Base-by-base conservation (phyloP, 768 basidiomycete species). In the Sistotremastrum niveocremeum region DNA sequence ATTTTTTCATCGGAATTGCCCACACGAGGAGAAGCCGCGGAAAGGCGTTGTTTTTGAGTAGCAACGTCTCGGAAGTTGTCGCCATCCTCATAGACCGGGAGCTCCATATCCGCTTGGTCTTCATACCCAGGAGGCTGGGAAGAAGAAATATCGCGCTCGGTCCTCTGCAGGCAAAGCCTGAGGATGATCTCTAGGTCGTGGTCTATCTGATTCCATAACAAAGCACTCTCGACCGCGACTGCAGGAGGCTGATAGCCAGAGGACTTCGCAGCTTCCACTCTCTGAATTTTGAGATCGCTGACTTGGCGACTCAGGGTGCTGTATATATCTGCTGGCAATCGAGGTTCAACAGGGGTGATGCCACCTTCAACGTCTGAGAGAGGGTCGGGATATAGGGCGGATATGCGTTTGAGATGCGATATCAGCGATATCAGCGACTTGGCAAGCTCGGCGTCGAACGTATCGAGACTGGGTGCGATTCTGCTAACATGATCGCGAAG, bases 151-250 rank as follows among this genome's bases (percentile, higher is more conserved):
- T 42, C 20, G 20, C 20, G 37, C 10, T 71, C 69, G 3, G 72
- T 67, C 12, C 77, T 77, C 47, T 76, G 73, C 51, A 70, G 76
- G 58, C 83, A 85, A 56, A 88, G 68, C 3, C 71, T 60, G 0
- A 79, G 68, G 10, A 90, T 74, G 10, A 62, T 65, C 52, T 87
- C 87, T 2, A 89, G 70, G 42, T 87, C 74, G 43, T 76, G 69
- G 52, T 87, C 84, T 32, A 90, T 78, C 34, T 72, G 68, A 3
- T 74, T 65, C 86, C 87, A 91, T 0, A 91, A 63, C 8, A 87
- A 65, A 1, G 81, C 71, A 1, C 70, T 63, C 55, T 83, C 78
- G 2, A 82, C 74, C 7, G 57, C 68, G 34, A 70, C 64, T 8
- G 66, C 65, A 3, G 77, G 76, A 20, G 72, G 50, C 65, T 28